Evolutionary conservation across 257 asterid genomes (phyloP), one percentile per base, ranked within the genome.

Genomic region (Salvia rosmarinus): DNA sequence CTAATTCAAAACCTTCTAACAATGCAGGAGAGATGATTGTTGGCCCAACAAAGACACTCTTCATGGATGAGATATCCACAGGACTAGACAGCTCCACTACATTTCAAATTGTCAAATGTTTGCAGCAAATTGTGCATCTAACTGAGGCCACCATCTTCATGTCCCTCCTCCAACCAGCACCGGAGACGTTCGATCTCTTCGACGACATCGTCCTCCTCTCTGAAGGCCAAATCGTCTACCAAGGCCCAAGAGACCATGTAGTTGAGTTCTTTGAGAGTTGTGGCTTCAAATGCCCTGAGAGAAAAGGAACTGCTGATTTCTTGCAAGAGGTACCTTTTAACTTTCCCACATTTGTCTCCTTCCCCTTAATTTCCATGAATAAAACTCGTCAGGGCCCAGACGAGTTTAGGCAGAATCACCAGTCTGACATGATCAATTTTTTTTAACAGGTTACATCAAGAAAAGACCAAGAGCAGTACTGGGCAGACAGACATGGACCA

Each of bases 51-150:
- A 84, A 84, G 50, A 79, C 90, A 4, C 23, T 87, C 9, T 85
- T 89, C 78, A 89, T 87, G 96, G 94, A 89, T 20, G 94, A 89
- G 76, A 87, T 89, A 76, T 89, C 96, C 6, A 89, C 88, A 9
- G 96, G 96, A 6, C 73, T 89, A 37, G 96, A 89, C 81, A 89
- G 96, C 78, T 85, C 94, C 25, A 89, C 91, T 14, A 89, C 96
- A 0, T 89, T 77, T 78, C 96, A 85, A 72, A 84, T 89, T 9
- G 94, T 87, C 49, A 81, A 85, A 21, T 89, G 89, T 54, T 74
- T 89, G 74, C 90, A 85, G 49, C 96, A 89, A 39, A 80, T 85
- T 25, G 89, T 84, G 35, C 96, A 89, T 46, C 52, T 89, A 6
- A 85, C 90, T 2, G 88, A 87, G 69, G 88, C 86, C 69, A 89